Base-by-base conservation (phyloP, 371 early-diverging fungal species). In the Apophysomyces sp. region DNA sequence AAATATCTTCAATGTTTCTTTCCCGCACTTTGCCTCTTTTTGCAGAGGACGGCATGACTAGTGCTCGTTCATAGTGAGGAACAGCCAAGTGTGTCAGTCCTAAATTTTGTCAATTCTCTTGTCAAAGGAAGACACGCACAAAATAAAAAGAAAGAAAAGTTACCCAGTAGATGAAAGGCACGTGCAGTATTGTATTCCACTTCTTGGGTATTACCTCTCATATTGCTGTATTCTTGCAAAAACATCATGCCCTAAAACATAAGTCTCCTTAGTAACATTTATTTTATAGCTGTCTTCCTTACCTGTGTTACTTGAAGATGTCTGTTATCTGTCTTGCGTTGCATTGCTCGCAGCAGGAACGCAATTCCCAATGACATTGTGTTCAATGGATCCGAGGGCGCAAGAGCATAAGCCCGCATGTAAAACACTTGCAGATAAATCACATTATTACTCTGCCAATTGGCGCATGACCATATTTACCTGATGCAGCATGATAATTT, bases 121-220 rank as follows among this genome's bases (percentile, higher is more conserved):
- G 31, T 18, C 87, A 83, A 69, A 97, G 98, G 66, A 92, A 94
- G 1, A 90, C 89, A 39, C 96, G 82, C 0, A 82, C 98, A 30
- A 91, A 58, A 63, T 98, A n/a, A n/a, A 21, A 15, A 18, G 15
- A 55, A 49, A 49, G 5, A 39, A 21, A 58, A 16, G 16, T 32
- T 68, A 77, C 87, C 87, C 27, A 96, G 30, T 16, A 88, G 83
- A 69, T 98, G 98, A 66, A 92, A 94, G 0, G 91, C 89, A 40
- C 96, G 82, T 0, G 82, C 98, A 28, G 91, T 58, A 63, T 98
- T 98, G 62, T 90, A 98, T 36, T 87, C 86, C 4, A 92, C 89
- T 67, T 95, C 96, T 71, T 86, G 91, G 24, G 69, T 73, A 13
- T 67, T 58, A 2, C 69, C 72, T 16, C 77, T 72, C 9, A 89